phyloP scores from a whole-genome alignment of 257 asterid species.

The Sherardia arvensis region DNA sequence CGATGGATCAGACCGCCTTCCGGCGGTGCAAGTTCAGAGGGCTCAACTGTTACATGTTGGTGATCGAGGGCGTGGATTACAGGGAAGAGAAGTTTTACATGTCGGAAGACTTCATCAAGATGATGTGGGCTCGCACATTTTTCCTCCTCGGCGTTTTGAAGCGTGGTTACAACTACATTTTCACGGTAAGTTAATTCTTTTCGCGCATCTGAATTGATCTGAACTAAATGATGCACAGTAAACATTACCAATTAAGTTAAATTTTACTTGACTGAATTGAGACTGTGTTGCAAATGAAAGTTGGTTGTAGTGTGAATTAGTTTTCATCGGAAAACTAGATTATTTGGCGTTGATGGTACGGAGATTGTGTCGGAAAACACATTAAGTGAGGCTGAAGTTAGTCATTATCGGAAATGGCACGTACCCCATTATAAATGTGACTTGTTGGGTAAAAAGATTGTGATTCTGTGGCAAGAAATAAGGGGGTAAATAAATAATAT shows the following conservation, averaged over 20 bases:
- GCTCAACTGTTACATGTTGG: constrained; percentile 48
- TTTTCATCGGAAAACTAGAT: not conserved
- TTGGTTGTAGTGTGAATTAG: too few species aligned
- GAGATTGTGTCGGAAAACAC: not conserved
- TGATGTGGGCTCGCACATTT: constrained; percentile 82
- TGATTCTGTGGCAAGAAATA: not conserved
- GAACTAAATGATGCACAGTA: too few species aligned
- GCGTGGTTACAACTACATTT: constrained; percentile 56
- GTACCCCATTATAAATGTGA: too few species aligned
- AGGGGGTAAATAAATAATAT: too few species aligned
- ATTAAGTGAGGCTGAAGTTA: not conserved
- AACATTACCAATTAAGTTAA: too few species aligned
- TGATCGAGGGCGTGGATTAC: constrained; percentile 25
- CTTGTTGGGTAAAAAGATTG: not conserved
- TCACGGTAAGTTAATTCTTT: constrained; percentile 38
- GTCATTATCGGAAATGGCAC: not conserved
- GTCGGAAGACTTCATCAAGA: constrained; percentile 53
- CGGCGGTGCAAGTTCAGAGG: constrained; percentile 47
- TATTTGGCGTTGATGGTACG: not conserved
- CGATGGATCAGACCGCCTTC: constrained; percentile 55
- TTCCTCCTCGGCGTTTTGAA: constrained; percentile 48
- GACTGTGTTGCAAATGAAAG: too few species aligned
- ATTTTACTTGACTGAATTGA: too few species aligned
- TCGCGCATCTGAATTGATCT: too few species aligned
- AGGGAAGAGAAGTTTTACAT: constrained; percentile 51